These are phyloP conservation scores for Phytophthora aleatoria DNA, from an alignment of 352 stramenopile genomes.

Conservation along the genomic window DNA sequence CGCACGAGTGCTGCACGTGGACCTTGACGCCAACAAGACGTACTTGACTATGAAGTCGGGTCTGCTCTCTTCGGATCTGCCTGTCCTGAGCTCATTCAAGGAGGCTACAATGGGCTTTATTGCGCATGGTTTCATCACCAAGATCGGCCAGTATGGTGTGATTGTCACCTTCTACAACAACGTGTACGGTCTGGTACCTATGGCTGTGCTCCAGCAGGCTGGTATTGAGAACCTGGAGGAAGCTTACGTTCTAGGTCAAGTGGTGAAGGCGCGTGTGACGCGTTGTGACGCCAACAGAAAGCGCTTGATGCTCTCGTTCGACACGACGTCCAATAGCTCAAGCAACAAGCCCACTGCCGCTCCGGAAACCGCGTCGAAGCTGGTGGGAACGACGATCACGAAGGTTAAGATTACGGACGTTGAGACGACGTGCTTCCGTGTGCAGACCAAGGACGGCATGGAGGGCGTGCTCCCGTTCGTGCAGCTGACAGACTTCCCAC, in stretches of 20 bases:
- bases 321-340: constrained; percentile 43
- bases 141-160: constrained; percentile 92
- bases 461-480: constrained; percentile 81
- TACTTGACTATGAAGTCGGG: constrained; percentile 91
- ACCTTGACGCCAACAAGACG: constrained; percentile 92
- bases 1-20: constrained; percentile 83
- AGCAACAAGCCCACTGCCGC: constrained; percentile 18
- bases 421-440: constrained; percentile 65
- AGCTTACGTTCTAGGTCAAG: constrained; percentile 86
- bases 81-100: constrained; percentile 80
- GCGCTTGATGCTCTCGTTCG: constrained; percentile 88
- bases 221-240: constrained; percentile 86
- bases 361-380: constrained; percentile 26
- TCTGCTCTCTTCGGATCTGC: constrained; percentile 74
- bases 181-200: constrained; percentile 93
- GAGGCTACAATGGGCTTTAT: constrained; percentile 75
- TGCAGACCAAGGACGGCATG: constrained; percentile 77
- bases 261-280: constrained; percentile 83
- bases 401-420: constrained; percentile 76
- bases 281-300: constrained; percentile 78
- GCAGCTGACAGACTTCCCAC: constrained; percentile 87
- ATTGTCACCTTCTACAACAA: constrained; percentile 97
- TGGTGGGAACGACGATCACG: constrained; percentile 62
- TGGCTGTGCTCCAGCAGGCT: constrained; percentile 80
- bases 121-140: constrained; percentile 93